Conservation (phyloP, 1,139 yeast species). For the Debaryomyces fabryi region DNA sequence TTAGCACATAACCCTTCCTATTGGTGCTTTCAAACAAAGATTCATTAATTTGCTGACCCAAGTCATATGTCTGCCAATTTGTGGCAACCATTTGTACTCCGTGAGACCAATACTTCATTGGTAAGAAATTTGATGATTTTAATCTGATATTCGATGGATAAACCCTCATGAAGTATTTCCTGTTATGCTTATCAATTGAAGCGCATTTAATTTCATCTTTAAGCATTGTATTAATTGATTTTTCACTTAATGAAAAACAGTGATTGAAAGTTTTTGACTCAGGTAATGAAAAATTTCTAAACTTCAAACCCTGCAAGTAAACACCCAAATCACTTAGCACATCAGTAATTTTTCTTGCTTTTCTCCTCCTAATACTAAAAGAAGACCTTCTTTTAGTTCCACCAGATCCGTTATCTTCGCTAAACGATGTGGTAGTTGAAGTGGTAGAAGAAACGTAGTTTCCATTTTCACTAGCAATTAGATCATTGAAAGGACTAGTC, state of each 20-base stretch:
- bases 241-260: constrained; percentile 84
- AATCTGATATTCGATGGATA: constrained; percentile 84
- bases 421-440: constrained; percentile 45
- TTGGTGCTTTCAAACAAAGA: constrained; percentile 70
- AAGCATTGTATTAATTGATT: constrained; percentile 61
- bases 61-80: constrained; percentile 93
- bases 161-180: constrained; percentile 73
- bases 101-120: constrained; percentile 74
- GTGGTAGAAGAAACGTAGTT: constrained; percentile 24
- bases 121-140: constrained; percentile 78
- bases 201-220: constrained; percentile 58
- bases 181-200: constrained; percentile 74
- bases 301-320: constrained; percentile 73
- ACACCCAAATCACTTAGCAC: constrained; percentile 66
- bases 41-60: constrained; percentile 88
- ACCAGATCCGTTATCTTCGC: constrained; percentile 42
- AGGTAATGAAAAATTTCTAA: constrained; percentile 80
- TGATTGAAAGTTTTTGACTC: constrained; percentile 82
- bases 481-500: constrained; percentile 33
- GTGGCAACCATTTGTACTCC: constrained; percentile 97
- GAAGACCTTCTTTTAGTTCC: constrained; percentile 16
- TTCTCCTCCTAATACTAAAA: constrained; percentile 27
- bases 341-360: constrained; percentile 31
- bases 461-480: constrained; percentile 27
- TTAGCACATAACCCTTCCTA: constrained; percentile 73